Evolutionary conservation across 2,329 filamentous ascomycete genomes (phyloP).

Genomic region (Xylogone sp.): DNA sequence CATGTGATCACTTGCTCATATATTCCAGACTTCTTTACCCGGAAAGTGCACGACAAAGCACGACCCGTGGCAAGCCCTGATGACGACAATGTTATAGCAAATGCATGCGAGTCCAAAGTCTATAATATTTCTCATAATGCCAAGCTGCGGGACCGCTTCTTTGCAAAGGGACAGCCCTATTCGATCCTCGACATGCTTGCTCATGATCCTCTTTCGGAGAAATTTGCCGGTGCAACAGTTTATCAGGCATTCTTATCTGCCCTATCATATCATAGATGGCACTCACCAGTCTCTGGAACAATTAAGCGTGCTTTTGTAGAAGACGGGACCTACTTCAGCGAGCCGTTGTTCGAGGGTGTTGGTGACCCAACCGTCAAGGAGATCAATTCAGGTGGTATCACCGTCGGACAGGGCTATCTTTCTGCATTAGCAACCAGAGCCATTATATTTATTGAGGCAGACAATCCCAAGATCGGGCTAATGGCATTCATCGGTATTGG

Average conservation of each 20-base stretch:
- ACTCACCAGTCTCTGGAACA: conserved; percentile 61
- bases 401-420: conserved; percentile 60
- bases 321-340: conserved; percentile 66
- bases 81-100: conserved; percentile 51
- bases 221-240: conserved; percentile 61
- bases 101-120: conserved; percentile 61
- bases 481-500: conserved; percentile 69
- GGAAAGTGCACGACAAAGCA: conserved; percentile 36
- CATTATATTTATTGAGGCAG: conserved; percentile 67
- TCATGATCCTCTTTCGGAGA: conserved; percentile 45
- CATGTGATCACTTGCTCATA: conserved; percentile 17
- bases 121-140: conserved; percentile 49
- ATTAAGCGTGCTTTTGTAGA: conserved; percentile 54
- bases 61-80: conserved; percentile 56
- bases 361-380: conserved; percentile 22
- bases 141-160: conserved; percentile 58
- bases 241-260: conserved; percentile 69
- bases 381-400: conserved; percentile 36
- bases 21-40: conserved; percentile 56
- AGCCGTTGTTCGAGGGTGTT: conserved; percentile 40
- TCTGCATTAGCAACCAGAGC: conserved; percentile 65
- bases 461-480: conserved; percentile 62
- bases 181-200: conserved; percentile 61
- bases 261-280: conserved; percentile 69
- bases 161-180: conserved; percentile 67